phyloP scores from a whole-genome alignment of 2,329 filamentous ascomycete genomes.

The Aciculosporium take region DNA sequence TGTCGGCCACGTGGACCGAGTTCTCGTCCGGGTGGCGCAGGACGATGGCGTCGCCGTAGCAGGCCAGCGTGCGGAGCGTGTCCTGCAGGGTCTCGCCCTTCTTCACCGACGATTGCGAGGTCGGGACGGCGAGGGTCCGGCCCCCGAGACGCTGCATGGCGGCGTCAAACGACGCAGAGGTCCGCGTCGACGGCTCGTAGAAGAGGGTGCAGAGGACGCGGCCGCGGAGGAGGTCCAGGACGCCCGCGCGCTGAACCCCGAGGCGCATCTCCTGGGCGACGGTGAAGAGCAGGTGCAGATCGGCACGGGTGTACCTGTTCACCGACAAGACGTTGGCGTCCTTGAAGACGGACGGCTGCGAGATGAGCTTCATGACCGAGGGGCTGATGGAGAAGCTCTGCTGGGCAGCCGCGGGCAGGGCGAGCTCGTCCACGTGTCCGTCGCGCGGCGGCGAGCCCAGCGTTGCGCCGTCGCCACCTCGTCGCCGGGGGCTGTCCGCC shows the following conservation, averaged over 20 bases:
- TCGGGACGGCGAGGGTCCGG: conserved; percentile 67
- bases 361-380: conserved; percentile 57
- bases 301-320: conserved; percentile 72
- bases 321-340: conserved; percentile 84
- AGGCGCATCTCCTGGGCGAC: conserved; percentile 96
- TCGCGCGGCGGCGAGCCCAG: conserved; percentile 12
- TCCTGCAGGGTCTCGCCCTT: conserved; percentile 94
- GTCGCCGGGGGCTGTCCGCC: conserved; percentile 22
- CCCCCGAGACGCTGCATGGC: conserved; percentile 97
- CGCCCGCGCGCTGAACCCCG: conserved; percentile 82
- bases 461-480: conserved; percentile 15
- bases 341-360: conserved; percentile 69
- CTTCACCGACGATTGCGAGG: conserved; percentile 72
- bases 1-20: conserved; percentile 68
- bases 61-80: conserved; percentile 81
- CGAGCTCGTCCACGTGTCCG: conserved; percentile 29
- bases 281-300: conserved; percentile 88
- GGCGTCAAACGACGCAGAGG: conserved; percentile 88
- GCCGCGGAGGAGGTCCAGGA: conserved; percentile 73
- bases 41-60: conserved; percentile 92
- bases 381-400: conserved; percentile 40
- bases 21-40: conserved; percentile 78
- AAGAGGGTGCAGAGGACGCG: conserved; percentile 85
- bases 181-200: conserved; percentile 94
- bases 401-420: conserved; percentile 31